Evolutionary conservation across 2,329 filamentous ascomycete species (phyloP).

Genomic region (Fusarium compactum): DNA sequence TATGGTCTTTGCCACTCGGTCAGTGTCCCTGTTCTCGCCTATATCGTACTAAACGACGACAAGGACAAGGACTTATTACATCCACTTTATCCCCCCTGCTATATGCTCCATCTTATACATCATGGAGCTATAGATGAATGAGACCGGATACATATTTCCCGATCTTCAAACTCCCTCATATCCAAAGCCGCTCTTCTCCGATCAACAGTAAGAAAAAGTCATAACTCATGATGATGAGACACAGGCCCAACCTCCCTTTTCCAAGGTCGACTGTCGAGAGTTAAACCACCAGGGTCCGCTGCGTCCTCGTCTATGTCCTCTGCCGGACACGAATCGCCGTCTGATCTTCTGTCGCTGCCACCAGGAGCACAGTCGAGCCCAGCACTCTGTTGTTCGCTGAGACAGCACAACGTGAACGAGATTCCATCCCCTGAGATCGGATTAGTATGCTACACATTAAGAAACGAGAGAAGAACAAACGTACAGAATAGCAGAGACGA

Average conservation of each 20-base stretch:
- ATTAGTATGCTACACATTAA: constrained; percentile 14
- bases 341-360: constrained; percentile 37
- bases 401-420: constrained; percentile 42
- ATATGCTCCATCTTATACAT: neutral
- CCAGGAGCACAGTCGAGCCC: constrained; percentile 37
- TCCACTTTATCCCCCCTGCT: constrained; percentile 8
- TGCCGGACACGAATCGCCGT: constrained; percentile 23
- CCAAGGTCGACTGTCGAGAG: constrained; percentile 25
- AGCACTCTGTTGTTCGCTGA: constrained; percentile 38
- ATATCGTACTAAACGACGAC: neutral
- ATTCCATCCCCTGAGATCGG: constrained; percentile 37
- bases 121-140: neutral
- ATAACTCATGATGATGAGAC: constrained; percentile 37
- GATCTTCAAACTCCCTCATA: neutral
- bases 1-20: constrained; percentile 10
- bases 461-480: constrained; percentile 6
- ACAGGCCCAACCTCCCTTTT: constrained; percentile 43
- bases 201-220: constrained; percentile 22
- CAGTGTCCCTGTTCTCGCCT: neutral
- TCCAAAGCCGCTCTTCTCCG: neutral
- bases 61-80: constrained; percentile 16
- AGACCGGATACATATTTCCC: neutral
- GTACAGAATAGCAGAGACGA: constrained; percentile 54
- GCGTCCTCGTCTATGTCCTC: constrained; percentile 23
- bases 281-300: constrained; percentile 40